Conservation (phyloP, 139 green algal species). For the Tetraselmis chui region DNA sequence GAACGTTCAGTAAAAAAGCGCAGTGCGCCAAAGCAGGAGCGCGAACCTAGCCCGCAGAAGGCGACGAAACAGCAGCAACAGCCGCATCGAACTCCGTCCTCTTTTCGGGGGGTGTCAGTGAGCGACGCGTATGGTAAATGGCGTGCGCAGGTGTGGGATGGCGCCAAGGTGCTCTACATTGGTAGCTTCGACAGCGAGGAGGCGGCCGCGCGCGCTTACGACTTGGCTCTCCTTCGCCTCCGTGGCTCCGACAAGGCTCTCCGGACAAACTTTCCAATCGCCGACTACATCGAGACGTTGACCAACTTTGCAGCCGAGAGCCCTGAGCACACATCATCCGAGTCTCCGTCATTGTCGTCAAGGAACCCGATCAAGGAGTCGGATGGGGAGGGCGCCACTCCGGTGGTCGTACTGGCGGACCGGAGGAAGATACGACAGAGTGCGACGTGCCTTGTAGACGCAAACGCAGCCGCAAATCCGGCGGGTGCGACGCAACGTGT, state of each 20-base stretch:
- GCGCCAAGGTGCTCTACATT: constrained; percentile 45
- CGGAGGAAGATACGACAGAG: neutral
- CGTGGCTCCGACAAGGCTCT: constrained; percentile 30
- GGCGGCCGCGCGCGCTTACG: constrained; percentile 53
- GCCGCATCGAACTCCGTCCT: too few relatives aligned
- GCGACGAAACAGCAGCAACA: too few relatives aligned
- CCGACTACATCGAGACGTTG: neutral
- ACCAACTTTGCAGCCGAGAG: neutral
- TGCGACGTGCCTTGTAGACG: neutral
- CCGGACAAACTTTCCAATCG: constrained; percentile 37
- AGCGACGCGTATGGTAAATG: neutral
- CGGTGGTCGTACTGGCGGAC: too few relatives aligned
- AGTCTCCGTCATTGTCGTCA: too few relatives aligned
- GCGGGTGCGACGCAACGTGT: neutral
- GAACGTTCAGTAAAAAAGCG: too few relatives aligned
- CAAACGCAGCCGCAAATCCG: neutral
- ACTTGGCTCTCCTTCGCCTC: constrained; percentile 44
- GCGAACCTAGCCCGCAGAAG: too few relatives aligned
- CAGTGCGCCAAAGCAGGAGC: too few relatives aligned
- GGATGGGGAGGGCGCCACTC: too few relatives aligned
- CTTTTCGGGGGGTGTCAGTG: neutral
- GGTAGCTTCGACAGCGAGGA: constrained; percentile 54
- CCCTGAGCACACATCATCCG: too few relatives aligned
- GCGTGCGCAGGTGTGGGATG: constrained; percentile 14
- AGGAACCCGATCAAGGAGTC: too few relatives aligned